Evolutionary conservation across 352 stramenopile genomes (phyloP).

Genomic region (Phytophthora multivora): DNA sequence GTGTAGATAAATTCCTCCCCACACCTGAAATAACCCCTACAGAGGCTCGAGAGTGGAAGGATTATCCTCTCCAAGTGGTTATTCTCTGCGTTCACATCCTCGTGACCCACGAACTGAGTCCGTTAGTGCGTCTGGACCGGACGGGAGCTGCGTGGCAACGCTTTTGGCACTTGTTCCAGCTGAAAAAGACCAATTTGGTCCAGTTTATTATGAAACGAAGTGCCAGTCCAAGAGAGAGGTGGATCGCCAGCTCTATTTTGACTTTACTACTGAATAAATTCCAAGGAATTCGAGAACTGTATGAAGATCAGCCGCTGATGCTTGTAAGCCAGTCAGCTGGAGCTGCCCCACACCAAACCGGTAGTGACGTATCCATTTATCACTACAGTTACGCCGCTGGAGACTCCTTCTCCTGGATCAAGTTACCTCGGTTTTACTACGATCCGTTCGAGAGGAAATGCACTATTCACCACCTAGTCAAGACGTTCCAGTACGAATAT

Average conservation of each 20-base stretch:
- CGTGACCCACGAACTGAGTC: slow-evolving; percentile 57
- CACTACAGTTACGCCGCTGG: slow-evolving; percentile 52
- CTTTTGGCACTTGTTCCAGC: slow-evolving; percentile 54
- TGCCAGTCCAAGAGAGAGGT: slow-evolving; percentile 34
- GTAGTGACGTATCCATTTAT: slow-evolving; percentile 36
- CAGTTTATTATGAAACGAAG: slow-evolving; percentile 42
- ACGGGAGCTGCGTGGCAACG: slow-evolving; percentile 40
- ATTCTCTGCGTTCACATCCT: slow-evolving; percentile 61
- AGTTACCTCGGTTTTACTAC: slow-evolving; percentile 67
- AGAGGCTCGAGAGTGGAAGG: slow-evolving; percentile 32
- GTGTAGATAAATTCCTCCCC: background rate
- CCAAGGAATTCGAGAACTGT: slow-evolving; percentile 53
- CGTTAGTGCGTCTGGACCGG: slow-evolving; percentile 47
- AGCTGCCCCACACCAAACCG: slow-evolving; percentile 11
- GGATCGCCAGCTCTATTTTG: slow-evolving; percentile 49
- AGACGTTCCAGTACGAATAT: slow-evolving; percentile 68
- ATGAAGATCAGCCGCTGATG: slow-evolving; percentile 38
- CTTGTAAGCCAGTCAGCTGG: slow-evolving; percentile 15
- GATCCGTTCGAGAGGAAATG: slow-evolving; percentile 61
- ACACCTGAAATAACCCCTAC: slow-evolving; percentile 2
- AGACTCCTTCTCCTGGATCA: slow-evolving; percentile 64
- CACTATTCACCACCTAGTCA: slow-evolving; percentile 61
- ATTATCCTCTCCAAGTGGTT: slow-evolving; percentile 56
- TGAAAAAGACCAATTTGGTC: slow-evolving; percentile 55
- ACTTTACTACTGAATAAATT: slow-evolving; percentile 55